Evolutionary conservation across 352 stramenopile species (phyloP).

Genomic region (Phytophthora agathidicida): DNA sequence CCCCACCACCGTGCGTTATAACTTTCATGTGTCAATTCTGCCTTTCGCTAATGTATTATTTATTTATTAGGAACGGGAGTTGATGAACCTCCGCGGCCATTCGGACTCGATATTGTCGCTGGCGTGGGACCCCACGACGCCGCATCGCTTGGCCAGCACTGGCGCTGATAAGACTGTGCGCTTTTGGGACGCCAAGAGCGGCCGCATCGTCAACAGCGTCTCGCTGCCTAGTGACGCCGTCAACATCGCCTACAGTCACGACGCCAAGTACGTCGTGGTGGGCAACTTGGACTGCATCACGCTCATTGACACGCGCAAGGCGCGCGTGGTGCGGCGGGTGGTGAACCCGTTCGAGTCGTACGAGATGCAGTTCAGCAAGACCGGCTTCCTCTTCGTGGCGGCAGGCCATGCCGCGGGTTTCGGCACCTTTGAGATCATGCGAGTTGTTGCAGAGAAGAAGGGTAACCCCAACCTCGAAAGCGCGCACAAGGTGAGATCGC

Average conservation of each 20-base stretch:
- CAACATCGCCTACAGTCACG: constrained; percentile 82
- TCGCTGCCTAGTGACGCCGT: constrained; percentile 75
- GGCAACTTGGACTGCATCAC: constrained; percentile 77
- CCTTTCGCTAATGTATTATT: constrained; percentile 1
- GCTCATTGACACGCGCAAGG: constrained; percentile 85
- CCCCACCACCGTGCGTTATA: constrained; percentile 50
- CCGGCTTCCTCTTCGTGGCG: constrained; percentile 80
- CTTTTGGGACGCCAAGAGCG: constrained; percentile 83
- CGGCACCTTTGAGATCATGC: constrained; percentile 87
- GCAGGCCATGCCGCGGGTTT: constrained; percentile 77
- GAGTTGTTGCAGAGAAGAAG: constrained; percentile 78
- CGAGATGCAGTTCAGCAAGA: constrained; percentile 86
- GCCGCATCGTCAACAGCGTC: constrained; percentile 79
- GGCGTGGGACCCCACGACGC: constrained; percentile 74
- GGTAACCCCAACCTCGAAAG: constrained; percentile 83
- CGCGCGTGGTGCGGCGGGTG: constrained; percentile 75
- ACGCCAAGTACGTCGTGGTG: constrained; percentile 84
- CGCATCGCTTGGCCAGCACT: constrained; percentile 69
- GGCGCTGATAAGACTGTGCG: constrained; percentile 84
- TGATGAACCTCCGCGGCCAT: constrained; percentile 73
- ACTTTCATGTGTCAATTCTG: too few species aligned
- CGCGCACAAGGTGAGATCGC: constrained; percentile 68
- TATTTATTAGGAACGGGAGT: constrained; percentile 48
- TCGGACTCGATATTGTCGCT: constrained; percentile 76
- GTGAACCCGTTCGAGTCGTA: constrained; percentile 86